Base-by-base conservation (phyloP, 257 asterid genomes). In the Solanum okadae region DNA sequence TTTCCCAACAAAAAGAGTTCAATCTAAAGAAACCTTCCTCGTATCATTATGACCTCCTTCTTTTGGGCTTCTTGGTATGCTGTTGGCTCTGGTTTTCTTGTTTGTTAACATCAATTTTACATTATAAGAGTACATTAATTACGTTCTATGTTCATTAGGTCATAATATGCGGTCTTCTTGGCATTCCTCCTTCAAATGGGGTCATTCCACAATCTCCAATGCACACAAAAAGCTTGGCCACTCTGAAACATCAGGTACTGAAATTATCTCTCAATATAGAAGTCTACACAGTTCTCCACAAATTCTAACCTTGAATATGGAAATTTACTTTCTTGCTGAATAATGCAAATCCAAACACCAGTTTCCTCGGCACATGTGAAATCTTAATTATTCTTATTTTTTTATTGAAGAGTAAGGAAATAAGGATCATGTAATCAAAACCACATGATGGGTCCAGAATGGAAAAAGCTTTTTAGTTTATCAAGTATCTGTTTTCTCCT, bases 161-260 rank as follows among this genome's bases (percentile, higher is more conserved):
- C 91, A 94, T 97, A 89, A 52, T 96, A 87, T 97, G 99, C 37
- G 99, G 99, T 86, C 98, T 97, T 77, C 86, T 94, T 31, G 99
- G 99, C 90, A 94, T 97, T 88, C 99, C 99, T 93, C 99, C 99
- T 79, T 91, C 99, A 40, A 97, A 97, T 89, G 99, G 99, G 78
- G 99, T 97, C 86, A 96, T 97, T 89, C 99, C 99, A 2, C 99
- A 97, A 91, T 96, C 99, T 33, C 99, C 99, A 9, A 97, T 97
- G 99, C 99, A 97, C 88, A 97, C 99, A 0, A 97, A 95, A 90
- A 96, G 98, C 89, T 90, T 97, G 91, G 99, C 99, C 70, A 96
- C 99, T 84, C 93, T 97, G 86, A 97, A 97, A 90, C 98, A 97
- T 91, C 99, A 96, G 98, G 99, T 95, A 90, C 81, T 25, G 37